Evolutionary conservation across 2,329 filamentous ascomycete genomes (phyloP).

Genomic region (Aspergillus japonicus): DNA sequence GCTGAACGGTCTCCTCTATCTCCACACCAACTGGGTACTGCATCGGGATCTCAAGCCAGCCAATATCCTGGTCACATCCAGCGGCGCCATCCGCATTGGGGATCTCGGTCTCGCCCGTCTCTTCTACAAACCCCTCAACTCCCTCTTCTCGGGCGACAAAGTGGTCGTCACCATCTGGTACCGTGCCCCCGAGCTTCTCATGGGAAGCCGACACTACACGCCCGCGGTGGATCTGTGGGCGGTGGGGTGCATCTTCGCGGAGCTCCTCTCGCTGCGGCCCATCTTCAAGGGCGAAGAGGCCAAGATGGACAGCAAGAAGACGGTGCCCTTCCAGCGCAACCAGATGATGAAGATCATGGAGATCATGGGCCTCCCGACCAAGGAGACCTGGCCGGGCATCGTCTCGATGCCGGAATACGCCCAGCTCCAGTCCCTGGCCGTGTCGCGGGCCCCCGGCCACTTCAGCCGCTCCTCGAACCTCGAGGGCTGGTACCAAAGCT

Average conservation of each 20-base stretch:
- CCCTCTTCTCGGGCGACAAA: conserved; percentile 90
- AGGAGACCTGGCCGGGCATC: conserved; percentile 84
- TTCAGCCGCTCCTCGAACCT: conserved; percentile 58
- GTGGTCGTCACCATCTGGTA: conserved; percentile 99
- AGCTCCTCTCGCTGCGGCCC: conserved; percentile 81
- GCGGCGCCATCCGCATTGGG: conserved; percentile 88
- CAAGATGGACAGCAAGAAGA: conserved; percentile 98
- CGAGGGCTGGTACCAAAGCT: conserved; percentile 77
- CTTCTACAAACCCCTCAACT: conserved; percentile 90
- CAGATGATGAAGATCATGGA: conserved; percentile 99
- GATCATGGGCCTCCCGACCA: conserved; percentile 85
- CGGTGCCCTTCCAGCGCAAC: conserved; percentile 92
- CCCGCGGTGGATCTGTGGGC: conserved; percentile 98
- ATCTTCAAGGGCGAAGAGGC: conserved; percentile 99
- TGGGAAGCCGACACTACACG: conserved; percentile 94
- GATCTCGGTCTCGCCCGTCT: conserved; percentile 88
- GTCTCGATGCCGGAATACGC: conserved; percentile 81
- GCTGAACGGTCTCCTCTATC: conserved; percentile 88
- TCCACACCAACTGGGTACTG: conserved; percentile 95
- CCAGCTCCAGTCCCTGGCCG: conserved; percentile 59
- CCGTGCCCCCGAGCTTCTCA: conserved; percentile 85
- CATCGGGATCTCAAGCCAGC: conserved; percentile 96
- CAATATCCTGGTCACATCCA: conserved; percentile 96
- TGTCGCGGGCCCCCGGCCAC: conserved; percentile 47
- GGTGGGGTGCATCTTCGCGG: conserved; percentile 95